Conservation (phyloP, 164 flowering plant genomes). For the Aristolochia fimbriata region DNA sequence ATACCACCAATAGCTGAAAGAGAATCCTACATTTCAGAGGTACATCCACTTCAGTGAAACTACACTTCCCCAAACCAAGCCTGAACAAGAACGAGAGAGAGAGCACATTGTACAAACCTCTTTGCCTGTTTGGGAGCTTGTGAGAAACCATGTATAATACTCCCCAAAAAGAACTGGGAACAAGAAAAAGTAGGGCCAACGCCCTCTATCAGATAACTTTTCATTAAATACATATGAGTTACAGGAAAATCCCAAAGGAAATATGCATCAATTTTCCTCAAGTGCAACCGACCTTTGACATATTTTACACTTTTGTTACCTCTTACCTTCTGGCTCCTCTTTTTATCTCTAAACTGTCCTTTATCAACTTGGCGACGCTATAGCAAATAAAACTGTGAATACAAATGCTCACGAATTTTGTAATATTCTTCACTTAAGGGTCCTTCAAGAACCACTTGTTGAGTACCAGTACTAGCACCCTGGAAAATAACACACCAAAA, state of each 20-base stretch:
- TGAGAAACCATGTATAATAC: not conserved
- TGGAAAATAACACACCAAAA: conserved; percentile 13
- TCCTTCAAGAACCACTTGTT: conserved; percentile 82
- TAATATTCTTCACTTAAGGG: conserved; percentile 88
- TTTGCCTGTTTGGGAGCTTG: too few species aligned
- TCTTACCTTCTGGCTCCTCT: not conserved
- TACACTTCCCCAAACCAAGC: too few species aligned
- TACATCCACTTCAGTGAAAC: too few species aligned
- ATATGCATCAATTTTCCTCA: not conserved
- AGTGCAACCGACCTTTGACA: not conserved
- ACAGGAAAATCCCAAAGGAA: not conserved
- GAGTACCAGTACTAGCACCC: conserved; percentile 68
- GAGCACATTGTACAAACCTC: too few species aligned
- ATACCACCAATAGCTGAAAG: too few species aligned
- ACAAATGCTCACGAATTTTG: conserved; percentile 71
- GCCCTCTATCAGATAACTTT: not conserved
- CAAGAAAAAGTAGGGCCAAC: not conserved
- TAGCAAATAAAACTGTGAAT: conserved; percentile 82
- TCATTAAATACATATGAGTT: not conserved
- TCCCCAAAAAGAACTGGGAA: not conserved
- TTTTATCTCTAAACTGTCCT: not conserved
- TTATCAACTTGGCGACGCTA: conserved; percentile 11
- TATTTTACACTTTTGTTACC: not conserved
- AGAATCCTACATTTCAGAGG: too few species aligned
- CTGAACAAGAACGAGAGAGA: too few species aligned